Percentiles rank a stretch among this genome's conserved stretches.
These are phyloP conservation scores for Shiraia sp. DNA, from an alignment of 2,329 filamentous ascomycete species.

Conservation along the genomic window DNA sequence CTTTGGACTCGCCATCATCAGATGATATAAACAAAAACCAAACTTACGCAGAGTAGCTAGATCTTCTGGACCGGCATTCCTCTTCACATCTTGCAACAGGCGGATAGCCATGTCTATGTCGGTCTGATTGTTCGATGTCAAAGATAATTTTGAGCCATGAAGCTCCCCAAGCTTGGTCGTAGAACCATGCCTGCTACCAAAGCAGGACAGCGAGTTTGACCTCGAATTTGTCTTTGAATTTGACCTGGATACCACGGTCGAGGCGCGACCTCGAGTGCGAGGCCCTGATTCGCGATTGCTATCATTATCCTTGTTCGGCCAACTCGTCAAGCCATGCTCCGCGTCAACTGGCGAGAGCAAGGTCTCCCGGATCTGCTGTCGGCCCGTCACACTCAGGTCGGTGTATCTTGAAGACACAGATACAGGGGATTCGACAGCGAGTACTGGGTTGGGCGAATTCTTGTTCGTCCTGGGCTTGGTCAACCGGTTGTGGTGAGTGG, in stretches of 20 bases:
- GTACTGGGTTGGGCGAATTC: conserved; percentile 27
- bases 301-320: conserved; percentile 24
- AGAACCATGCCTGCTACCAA: conserved; percentile 25
- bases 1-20: neutral
- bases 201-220: conserved; percentile 32
- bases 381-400: conserved; percentile 29
- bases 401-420: conserved; percentile 28
- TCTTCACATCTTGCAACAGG: conserved; percentile 53
- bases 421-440: conserved; percentile 23
- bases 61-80: conserved; percentile 53
- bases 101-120: conserved; percentile 52
- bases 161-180: conserved; percentile 27
- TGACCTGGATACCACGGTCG: conserved; percentile 32
- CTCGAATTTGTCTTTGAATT: conserved; percentile 25
- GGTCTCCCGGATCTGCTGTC: conserved; percentile 34
- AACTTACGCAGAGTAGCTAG: conserved; percentile 49
- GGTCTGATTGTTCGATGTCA: conserved; percentile 38
- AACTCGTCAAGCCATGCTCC: conserved; percentile 21
- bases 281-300: conserved; percentile 21
- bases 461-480: conserved; percentile 44
- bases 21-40: neutral
- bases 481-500: conserved; percentile 32
- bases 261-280: conserved; percentile 27
- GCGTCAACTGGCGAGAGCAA: conserved; percentile 33
- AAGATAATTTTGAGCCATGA: conserved; percentile 34